phyloP scores from a whole-genome alignment of 2,329 filamentous ascomycete species.

The Colletotrichum viniferum region DNA sequence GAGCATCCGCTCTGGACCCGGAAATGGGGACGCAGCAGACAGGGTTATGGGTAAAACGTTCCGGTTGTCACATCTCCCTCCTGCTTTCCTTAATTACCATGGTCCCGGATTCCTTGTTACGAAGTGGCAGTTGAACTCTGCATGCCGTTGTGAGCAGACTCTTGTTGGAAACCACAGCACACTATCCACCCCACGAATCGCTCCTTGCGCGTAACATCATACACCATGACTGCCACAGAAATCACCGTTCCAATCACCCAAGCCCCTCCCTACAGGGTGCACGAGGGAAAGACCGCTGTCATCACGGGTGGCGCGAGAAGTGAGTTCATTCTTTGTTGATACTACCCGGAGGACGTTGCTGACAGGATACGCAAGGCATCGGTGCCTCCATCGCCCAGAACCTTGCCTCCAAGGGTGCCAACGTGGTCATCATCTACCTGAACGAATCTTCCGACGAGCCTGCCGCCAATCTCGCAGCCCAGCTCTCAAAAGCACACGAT shows the following conservation, averaged over 20 bases:
- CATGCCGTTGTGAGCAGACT: neutral
- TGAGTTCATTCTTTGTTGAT: constrained; percentile 24
- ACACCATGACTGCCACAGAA: constrained; percentile 6
- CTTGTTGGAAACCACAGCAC: neutral
- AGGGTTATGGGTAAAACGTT: neutral
- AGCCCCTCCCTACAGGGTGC: constrained; percentile 24
- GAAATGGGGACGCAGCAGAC: neutral
- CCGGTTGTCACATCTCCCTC: neutral
- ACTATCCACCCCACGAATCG: neutral
- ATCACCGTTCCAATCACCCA: constrained; percentile 16
- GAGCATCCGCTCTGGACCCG: neutral
- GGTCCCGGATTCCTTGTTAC: neutral
- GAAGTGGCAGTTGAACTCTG: neutral
- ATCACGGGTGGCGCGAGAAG: constrained; percentile 57
- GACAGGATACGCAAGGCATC: constrained; percentile 50
- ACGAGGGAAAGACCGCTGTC: constrained; percentile 53
- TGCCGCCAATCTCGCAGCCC: constrained; percentile 50
- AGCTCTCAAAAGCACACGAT: constrained; percentile 50
- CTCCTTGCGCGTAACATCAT: neutral
- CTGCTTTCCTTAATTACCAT: constrained; percentile 8
- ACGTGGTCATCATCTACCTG: constrained; percentile 64
- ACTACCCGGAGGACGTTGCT: neutral
- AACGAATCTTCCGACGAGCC: constrained; percentile 55
- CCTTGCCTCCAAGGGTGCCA: constrained; percentile 64
- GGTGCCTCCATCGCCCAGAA: constrained; percentile 62